phyloP scores from a whole-genome alignment of 2,329 filamentous ascomycete species.

The Lithohypha guttulata region DNA sequence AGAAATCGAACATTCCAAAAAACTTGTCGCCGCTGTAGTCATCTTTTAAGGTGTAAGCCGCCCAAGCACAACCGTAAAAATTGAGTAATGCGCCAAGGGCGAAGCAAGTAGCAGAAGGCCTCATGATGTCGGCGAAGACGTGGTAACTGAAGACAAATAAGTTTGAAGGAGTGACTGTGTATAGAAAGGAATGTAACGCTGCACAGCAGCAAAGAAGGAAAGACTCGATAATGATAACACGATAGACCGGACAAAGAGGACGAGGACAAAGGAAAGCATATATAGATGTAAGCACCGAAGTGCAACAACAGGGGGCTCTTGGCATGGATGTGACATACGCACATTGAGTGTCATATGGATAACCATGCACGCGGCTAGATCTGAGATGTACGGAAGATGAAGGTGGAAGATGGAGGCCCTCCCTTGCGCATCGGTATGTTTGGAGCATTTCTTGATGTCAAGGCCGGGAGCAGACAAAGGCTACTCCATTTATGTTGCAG shows the following conservation, averaged over 20 bases:
- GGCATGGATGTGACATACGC: neutral
- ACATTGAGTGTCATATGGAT: neutral
- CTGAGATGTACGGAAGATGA: neutral
- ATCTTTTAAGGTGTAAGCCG: slow-evolving; percentile 34
- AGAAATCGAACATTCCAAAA: slow-evolving; percentile 45
- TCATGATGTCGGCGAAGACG: slow-evolving; percentile 1
- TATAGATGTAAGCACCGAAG: neutral
- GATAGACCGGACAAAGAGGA: neutral
- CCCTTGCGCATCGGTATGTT: too few species aligned
- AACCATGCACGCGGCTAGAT: neutral
- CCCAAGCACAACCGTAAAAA: slow-evolving; percentile 1
- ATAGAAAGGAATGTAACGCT: slow-evolving; percentile 7
- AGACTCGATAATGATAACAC: neutral
- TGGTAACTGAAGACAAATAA: neutral
- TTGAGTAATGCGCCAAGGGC: slow-evolving; percentile 2
- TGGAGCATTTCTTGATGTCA: neutral
- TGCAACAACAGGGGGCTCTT: neutral
- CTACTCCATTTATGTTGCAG: neutral
- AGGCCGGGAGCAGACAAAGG: neutral
- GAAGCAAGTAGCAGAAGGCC: neutral
- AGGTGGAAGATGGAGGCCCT: too few species aligned
- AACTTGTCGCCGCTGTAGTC: slow-evolving; percentile 39
- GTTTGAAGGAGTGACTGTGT: slow-evolving; percentile 1
- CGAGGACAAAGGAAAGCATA: neutral
- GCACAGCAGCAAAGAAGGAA: slow-evolving; percentile 5